Evolutionary conservation across 73 alveolate species (phyloP).

Genomic region (Tetrahymena borealis): DNA sequence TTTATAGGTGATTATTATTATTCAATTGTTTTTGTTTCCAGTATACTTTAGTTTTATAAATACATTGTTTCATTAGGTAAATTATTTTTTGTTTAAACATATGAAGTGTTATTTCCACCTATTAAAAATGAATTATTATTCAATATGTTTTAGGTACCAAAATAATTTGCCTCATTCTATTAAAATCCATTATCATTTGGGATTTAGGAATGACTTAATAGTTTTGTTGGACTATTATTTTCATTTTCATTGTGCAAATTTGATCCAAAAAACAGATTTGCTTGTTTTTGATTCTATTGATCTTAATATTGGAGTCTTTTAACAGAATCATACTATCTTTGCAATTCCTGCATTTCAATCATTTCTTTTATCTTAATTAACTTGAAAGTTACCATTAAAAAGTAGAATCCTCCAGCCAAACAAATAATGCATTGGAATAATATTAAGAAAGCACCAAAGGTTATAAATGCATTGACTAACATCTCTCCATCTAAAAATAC

Average conservation of each 20-base stretch:
- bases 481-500: neutral
- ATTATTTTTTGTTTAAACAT: neutral
- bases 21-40: neutral
- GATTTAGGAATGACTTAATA: neutral
- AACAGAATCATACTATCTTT: neutral
- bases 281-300: neutral
- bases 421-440: neutral
- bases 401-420: neutral
- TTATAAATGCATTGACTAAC: neutral
- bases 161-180: neutral
- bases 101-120: neutral
- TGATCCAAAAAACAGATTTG: neutral
- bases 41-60: neutral
- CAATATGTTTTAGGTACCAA: neutral
- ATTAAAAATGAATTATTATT: neutral
- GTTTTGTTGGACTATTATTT: neutral
- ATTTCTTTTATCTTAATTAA: neutral
- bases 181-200: neutral
- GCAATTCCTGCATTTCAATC: neutral
- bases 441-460: neutral
- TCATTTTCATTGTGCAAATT: neutral
- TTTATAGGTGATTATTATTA: neutral
- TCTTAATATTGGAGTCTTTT: neutral
- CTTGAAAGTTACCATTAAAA: neutral
- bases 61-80: neutral